Percentiles rank a stretch among this genome's conserved stretches.
Evolutionary conservation across 2,329 filamentous ascomycete species (phyloP).

Genomic region (Phoma sp.): DNA sequence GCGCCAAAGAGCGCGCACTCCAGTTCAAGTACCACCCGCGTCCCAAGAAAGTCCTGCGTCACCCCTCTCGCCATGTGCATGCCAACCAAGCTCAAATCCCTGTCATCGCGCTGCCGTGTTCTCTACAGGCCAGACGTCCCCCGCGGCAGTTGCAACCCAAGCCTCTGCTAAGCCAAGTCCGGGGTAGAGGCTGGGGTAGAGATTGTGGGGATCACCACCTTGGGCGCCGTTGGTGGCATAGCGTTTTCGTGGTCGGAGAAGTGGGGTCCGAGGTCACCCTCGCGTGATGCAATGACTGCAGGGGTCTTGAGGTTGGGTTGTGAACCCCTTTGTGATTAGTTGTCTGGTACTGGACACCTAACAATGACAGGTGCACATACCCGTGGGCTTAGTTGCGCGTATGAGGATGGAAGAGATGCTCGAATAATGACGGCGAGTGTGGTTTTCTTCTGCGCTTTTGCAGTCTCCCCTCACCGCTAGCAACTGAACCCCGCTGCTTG

Average conservation of each 20-base stretch:
- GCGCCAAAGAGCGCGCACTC: not conserved
- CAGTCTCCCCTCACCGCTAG: not conserved
- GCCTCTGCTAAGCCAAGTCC: slow-evolving; percentile 20
- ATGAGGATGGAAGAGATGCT: not conserved
- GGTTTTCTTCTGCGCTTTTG: not conserved
- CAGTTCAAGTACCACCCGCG: slow-evolving; percentile 19
- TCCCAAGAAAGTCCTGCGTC: slow-evolving; percentile 8
- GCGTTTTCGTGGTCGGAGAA: slow-evolving; percentile 16
- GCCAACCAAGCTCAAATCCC: slow-evolving; percentile 12
- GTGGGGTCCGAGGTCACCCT: slow-evolving; percentile 22
- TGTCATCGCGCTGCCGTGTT: slow-evolving; percentile 1
- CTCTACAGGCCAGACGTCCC: slow-evolving; percentile 13
- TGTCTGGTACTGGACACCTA: not conserved
- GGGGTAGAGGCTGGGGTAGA: slow-evolving; percentile 31
- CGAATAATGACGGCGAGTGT: not conserved
- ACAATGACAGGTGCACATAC: not conserved
- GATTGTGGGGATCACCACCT: slow-evolving; percentile 22
- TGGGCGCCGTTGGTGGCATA: slow-evolving; percentile 15
- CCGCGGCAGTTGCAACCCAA: slow-evolving; percentile 25
- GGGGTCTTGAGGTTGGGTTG: not conserved
- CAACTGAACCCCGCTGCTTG: not conserved
- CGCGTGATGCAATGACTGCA: not conserved
- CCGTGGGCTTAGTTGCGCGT: not conserved
- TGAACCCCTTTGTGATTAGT: not conserved
- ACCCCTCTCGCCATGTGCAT: slow-evolving; percentile 15